Evolutionary conservation across 371 early-diverging fungal species (phyloP).

Genomic region (Entomophthora muscae): DNA sequence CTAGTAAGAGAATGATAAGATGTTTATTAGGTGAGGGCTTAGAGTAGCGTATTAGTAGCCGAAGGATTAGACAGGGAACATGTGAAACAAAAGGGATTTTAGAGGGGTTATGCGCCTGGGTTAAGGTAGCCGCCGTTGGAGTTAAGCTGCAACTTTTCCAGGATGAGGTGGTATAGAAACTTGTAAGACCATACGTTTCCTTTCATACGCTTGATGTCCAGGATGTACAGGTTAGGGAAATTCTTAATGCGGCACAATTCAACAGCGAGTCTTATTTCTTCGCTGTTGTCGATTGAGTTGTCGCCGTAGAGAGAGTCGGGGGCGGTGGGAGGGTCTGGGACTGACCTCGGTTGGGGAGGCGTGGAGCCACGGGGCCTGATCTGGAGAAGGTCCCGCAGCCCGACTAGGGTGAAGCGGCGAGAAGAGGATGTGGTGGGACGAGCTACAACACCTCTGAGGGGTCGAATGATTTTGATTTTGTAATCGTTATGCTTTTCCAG

Average conservation of each 20-base stretch:
- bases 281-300: slow-evolving; percentile 61
- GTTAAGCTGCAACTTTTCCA: slow-evolving; percentile 34
- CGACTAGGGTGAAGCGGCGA: slow-evolving; percentile 11
- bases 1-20: no score
- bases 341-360: not conserved
- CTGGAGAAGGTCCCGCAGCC: slow-evolving; percentile 8
- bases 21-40: not conserved
- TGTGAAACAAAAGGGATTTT: not conserved
- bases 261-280: slow-evolving; percentile 65
- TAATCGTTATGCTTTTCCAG: slow-evolving; percentile 49
- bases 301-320: slow-evolving; percentile 80
- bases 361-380: slow-evolving; percentile 2
- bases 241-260: slow-evolving; percentile 82
- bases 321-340: not conserved
- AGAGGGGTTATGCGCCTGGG: not conserved
- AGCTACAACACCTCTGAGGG: slow-evolving; percentile 18
- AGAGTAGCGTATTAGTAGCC: not conserved
- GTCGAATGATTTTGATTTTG: slow-evolving; percentile 49
- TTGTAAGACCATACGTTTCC: slow-evolving; percentile 91
- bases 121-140: slow-evolving; percentile 17
- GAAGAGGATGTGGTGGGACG: not conserved
- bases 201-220: slow-evolving; percentile 73
- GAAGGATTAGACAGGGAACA: not conserved
- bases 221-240: slow-evolving; percentile 70
- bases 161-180: slow-evolving; percentile 56